Evolutionary conservation across 1,284 basidiomycete genomes (phyloP).

Genomic region (Pseudomicrostroma phylloplanum): DNA sequence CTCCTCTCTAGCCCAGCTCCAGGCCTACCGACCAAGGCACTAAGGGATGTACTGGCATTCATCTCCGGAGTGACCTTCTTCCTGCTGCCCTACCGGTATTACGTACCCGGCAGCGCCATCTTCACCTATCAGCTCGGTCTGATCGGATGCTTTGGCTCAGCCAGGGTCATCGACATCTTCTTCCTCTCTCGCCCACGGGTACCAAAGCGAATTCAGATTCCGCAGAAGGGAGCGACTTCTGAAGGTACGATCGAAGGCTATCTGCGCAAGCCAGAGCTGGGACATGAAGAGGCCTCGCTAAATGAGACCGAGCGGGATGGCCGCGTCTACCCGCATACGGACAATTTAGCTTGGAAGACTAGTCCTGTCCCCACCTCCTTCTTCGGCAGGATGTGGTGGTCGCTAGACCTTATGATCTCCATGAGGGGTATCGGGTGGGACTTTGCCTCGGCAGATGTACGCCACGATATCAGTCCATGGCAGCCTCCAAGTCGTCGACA

Average conservation of each 20-base stretch:
- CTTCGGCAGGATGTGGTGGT: conserved; percentile 21
- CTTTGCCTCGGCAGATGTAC: conserved; percentile 28
- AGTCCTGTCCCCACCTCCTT: background rate
- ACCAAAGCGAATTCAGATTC: conserved; percentile 21
- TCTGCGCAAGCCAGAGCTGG: background rate
- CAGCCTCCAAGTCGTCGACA: conserved; percentile 26
- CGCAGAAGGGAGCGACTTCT: background rate
- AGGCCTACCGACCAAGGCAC: conserved; percentile 3
- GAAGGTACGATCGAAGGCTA: too few relatives aligned
- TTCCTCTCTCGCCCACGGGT: conserved; percentile 29
- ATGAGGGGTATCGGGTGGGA: conserved; percentile 38
- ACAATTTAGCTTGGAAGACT: background rate
- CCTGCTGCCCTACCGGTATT: conserved; percentile 24
- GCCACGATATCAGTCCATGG: conserved; percentile 32
- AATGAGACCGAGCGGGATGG: background rate
- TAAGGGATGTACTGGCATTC: conserved; percentile 14
- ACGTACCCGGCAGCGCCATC: conserved; percentile 25
- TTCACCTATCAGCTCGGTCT: conserved; percentile 33
- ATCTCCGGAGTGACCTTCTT: conserved; percentile 22
- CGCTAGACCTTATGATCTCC: conserved; percentile 32
- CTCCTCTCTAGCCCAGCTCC: conserved; percentile 20
- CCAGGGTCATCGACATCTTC: conserved; percentile 28
- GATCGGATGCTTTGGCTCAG: conserved; percentile 24
- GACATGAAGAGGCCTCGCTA: background rate
- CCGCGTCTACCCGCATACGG: background rate